A percentile compares a stretch with the other conserved stretches of the same genome.
Evolutionary conservation across 257 asterid genomes (phyloP).

Genomic region (Solanum virginianum): DNA sequence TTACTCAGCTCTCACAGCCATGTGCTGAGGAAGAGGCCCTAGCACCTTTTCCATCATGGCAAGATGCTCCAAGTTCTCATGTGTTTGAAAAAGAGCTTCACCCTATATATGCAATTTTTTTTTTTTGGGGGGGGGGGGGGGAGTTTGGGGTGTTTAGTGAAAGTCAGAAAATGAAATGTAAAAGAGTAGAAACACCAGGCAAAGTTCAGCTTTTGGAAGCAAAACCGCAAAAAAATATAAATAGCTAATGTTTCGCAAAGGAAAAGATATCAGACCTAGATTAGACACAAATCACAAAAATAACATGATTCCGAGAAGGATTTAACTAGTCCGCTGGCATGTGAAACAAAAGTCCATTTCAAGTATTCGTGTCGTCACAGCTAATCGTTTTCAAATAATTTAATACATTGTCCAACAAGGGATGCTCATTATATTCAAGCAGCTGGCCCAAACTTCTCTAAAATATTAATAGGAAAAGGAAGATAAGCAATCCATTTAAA

Average conservation of each 20-base stretch:
- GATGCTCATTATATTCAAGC: not conserved
- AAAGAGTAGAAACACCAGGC: not conserved
- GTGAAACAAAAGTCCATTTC: not conserved
- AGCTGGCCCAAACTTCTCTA: not conserved
- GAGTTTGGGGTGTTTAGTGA: not conserved
- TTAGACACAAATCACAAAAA: not conserved
- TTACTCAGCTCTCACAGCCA: conserved; percentile 68
- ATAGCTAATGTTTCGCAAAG: not conserved
- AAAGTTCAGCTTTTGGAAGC: not conserved
- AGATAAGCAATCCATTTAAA: not conserved
- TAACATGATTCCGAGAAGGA: not conserved
- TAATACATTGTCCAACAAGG: not conserved
- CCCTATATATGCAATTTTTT: conserved; percentile 36
- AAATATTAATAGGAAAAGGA: not conserved
- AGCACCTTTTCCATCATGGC: conserved; percentile 98
- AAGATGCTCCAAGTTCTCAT: conserved; percentile 89
- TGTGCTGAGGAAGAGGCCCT: conserved; percentile 82
- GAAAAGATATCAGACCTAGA: not conserved
- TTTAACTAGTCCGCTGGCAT: not conserved
- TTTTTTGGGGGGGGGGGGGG: not conserved
- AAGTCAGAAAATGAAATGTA: not conserved
- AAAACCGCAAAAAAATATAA: not conserved
- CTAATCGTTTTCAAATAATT: not conserved
- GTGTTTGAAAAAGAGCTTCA: conserved; percentile 82
- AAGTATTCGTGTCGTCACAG: not conserved